phyloP scores from a whole-genome alignment of 1,284 basidiomycete genomes.

The Blastosporella zonata region DNA sequence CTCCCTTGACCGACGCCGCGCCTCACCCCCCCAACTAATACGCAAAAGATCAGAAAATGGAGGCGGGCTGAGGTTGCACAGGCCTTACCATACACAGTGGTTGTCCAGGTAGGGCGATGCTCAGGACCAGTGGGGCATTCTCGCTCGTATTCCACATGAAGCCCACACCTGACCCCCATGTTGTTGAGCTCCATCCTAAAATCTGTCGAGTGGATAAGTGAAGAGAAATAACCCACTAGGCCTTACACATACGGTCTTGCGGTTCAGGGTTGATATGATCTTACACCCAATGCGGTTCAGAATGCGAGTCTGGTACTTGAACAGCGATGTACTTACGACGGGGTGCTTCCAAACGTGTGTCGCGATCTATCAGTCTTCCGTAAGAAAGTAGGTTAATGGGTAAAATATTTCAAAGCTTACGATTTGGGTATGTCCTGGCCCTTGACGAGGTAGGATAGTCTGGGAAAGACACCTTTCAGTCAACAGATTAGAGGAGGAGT shows the following conservation, averaged over 20 bases:
- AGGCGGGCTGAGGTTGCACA: neutral
- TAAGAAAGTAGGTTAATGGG: neutral
- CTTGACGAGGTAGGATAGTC: neutral
- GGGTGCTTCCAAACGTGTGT: neutral
- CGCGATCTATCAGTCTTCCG: neutral
- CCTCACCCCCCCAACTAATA: neutral
- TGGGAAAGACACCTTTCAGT: neutral
- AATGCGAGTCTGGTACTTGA: neutral
- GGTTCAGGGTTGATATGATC: no score
- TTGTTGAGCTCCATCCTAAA: slow-evolving; percentile 9
- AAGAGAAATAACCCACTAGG: neutral
- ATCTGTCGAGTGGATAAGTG: neutral
- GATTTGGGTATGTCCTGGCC: neutral
- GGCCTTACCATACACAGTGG: slow-evolving; percentile 4
- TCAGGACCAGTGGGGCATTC: neutral
- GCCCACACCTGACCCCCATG: neutral
- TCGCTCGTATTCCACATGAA: neutral
- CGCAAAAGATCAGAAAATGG: neutral
- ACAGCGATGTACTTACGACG: neutral
- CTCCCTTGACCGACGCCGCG: neutral
- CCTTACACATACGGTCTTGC: no score
- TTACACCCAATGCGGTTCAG: neutral
- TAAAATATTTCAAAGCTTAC: neutral
- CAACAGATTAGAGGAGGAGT: neutral
- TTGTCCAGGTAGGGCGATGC: neutral